Evolutionary conservation across 306 rosid genomes (phyloP).

Genomic region (Canavalia ensiformis): DNA sequence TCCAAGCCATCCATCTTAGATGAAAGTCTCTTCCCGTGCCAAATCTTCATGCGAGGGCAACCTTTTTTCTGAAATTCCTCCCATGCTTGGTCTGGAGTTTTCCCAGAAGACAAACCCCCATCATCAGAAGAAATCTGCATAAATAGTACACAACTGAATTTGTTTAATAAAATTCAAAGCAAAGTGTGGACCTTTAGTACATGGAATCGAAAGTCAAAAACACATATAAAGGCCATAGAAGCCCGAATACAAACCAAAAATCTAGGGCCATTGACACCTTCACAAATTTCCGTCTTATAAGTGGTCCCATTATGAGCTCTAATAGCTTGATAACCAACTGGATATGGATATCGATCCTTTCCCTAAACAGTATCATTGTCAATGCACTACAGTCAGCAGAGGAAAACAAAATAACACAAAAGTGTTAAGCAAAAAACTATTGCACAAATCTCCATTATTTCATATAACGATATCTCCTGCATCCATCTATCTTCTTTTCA

Average conservation of each 20-base stretch:
- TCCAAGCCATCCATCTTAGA: conserved; percentile 88
- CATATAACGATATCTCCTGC: not conserved
- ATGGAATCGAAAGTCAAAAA: conserved; percentile 28
- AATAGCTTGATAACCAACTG: conserved; percentile 75
- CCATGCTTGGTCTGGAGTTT: conserved; percentile 90
- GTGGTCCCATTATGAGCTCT: conserved; percentile 73
- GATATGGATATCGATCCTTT: conserved; percentile 94
- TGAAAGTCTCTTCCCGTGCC: conserved; percentile 86
- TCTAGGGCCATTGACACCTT: conserved; percentile 84
- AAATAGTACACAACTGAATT: conserved; percentile 27
- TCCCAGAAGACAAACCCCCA: conserved; percentile 77
- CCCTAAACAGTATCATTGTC: conserved; percentile 62
- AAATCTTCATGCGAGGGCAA: conserved; percentile 65
- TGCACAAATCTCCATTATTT: not conserved
- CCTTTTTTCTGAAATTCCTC: conserved; percentile 77
- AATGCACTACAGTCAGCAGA: conserved; percentile 30
- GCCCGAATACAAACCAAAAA: conserved; percentile 68
- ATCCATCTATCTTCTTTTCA: not conserved
- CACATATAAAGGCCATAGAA: conserved; percentile 36
- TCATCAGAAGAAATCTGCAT: conserved; percentile 73
- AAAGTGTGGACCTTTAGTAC: conserved; percentile 25
- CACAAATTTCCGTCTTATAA: conserved; percentile 80
- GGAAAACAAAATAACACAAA: conserved; percentile 24
- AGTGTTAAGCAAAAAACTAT: not conserved
- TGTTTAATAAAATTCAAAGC: conserved; percentile 39